These are phyloP conservation scores for Leishmania guyanensis DNA, from an alignment of 208 protist species.

Conservation along the genomic window DNA sequence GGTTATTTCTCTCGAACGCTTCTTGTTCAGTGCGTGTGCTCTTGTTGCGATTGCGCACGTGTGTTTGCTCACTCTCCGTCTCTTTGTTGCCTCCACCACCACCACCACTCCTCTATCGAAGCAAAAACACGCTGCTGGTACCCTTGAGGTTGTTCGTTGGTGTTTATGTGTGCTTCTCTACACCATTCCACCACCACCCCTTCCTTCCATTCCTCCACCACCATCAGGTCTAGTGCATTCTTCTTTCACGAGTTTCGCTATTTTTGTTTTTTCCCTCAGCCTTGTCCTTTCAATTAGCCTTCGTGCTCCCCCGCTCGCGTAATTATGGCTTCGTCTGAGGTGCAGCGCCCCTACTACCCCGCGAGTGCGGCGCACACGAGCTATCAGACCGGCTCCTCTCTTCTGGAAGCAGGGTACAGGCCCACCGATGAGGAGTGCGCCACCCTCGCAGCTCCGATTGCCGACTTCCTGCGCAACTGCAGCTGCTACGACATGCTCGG, in stretches of 20 bases:
- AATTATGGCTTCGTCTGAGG: conserved; percentile 35
- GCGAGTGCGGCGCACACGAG: conserved; percentile 20
- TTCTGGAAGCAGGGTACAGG: conserved; percentile 54
- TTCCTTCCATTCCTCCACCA: neutral
- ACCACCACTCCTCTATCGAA: neutral
- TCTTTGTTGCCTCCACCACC: neutral
- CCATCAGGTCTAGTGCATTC: neutral
- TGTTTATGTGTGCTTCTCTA: neutral
- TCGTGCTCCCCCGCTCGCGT: neutral
- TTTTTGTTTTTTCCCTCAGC: neutral
- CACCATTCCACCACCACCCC: neutral
- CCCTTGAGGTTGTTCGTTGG: neutral
- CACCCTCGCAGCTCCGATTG: conserved; percentile 61
- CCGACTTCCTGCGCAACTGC: conserved; percentile 66
- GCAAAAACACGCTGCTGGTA: neutral
- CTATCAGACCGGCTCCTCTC: conserved; percentile 22
- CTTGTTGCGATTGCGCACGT: neutral
- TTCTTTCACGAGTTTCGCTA: neutral
- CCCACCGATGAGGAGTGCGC: conserved; percentile 64
- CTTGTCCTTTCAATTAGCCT: neutral
- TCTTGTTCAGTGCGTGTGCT: neutral
- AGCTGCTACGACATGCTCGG: conserved; percentile 88
- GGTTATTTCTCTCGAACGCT: neutral
- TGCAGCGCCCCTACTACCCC: conserved; percentile 38
- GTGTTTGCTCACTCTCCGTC: neutral